A percentile compares a stretch with the other conserved stretches of the same genome.
phyloP scores from a whole-genome alignment of 495 filamentous ascomycete species.

The Penicillium chermesinum region DNA sequence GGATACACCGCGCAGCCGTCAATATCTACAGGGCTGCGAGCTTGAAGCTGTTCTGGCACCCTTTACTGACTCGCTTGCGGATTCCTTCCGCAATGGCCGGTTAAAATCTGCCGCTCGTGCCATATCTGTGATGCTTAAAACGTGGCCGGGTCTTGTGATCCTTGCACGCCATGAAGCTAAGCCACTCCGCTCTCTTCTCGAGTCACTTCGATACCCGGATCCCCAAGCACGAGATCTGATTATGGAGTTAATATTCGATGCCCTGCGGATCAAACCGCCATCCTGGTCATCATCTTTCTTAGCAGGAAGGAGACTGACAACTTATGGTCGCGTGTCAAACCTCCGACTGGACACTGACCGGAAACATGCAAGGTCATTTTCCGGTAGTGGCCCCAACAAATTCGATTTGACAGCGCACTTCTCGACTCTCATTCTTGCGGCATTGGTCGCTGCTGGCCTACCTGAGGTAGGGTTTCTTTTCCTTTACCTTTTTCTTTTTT shows the following conservation, averaged over 20 bases:
- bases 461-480: conserved; percentile 49
- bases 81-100: conserved; percentile 62
- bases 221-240: conserved; percentile 61
- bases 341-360: conserved; percentile 61
- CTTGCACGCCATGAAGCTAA: conserved; percentile 81
- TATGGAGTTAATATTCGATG: conserved; percentile 83
- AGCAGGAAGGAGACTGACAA: conserved; percentile 86
- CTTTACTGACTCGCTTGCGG: conserved; percentile 77
- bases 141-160: conserved; percentile 84
- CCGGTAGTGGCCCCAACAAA: conserved; percentile 61
- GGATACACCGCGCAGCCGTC: conserved; percentile 74
- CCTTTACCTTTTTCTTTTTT: no score
- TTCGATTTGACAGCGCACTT: conserved; percentile 90
- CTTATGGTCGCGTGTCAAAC: conserved; percentile 87
- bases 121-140: conserved; percentile 79
- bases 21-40: conserved; percentile 75
- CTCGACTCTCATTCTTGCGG: conserved; percentile 79
- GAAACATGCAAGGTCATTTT: conserved; percentile 31
- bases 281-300: conserved; percentile 96
- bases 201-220: conserved; percentile 69
- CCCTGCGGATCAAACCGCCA: conserved; percentile 89
- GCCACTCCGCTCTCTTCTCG: conserved; percentile 74
- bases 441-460: conserved; percentile 78
- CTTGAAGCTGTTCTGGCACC: conserved; percentile 76
- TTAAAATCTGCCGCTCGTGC: conserved; percentile 82